A percentile compares a stretch with the other conserved stretches of the same genome.
phyloP scores from a whole-genome alignment of 2,329 filamentous ascomycete genomes.

The Dothiorella sarmentorum region DNA sequence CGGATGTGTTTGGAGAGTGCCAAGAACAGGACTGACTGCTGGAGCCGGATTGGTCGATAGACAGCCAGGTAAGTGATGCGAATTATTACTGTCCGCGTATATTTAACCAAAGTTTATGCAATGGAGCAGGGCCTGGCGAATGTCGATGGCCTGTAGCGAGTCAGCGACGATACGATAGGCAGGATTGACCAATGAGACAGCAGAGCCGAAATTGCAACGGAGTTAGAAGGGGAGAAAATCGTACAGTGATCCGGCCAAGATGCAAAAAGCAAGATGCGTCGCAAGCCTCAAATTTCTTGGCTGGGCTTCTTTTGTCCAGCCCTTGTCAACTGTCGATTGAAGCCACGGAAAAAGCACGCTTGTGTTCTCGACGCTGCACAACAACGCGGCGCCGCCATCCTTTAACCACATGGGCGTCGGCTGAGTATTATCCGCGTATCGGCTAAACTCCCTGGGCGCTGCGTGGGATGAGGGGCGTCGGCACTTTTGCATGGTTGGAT shows the following conservation, averaged over 20 bases:
- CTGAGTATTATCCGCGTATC: constrained; percentile 8
- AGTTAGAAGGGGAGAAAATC: background rate
- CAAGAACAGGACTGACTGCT: background rate
- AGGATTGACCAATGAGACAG: background rate
- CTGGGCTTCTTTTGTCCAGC: background rate
- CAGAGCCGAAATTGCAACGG: background rate
- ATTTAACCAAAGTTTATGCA: background rate
- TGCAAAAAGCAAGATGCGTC: background rate
- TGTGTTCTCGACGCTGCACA: background rate
- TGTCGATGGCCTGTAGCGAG: background rate
- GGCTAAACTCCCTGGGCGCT: background rate
- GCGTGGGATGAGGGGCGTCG: background rate
- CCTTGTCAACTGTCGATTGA: background rate
- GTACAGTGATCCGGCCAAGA: background rate
- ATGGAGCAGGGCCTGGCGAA: background rate
- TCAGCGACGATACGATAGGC: background rate
- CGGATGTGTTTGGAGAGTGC: too few species aligned
- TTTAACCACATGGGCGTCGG: constrained; percentile 5
- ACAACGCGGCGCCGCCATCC: background rate
- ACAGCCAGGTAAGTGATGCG: too few species aligned
- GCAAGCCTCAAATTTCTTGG: background rate
- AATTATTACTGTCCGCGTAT: too few species aligned
- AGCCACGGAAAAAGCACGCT: background rate
- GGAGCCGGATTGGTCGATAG: too few species aligned
- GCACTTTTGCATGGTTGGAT: background rate